Percentiles rank a stretch among this genome's conserved stretches.
Conservation (phyloP, 768 basidiomycete genomes). For the Hebeloma cylindrosporum region DNA sequence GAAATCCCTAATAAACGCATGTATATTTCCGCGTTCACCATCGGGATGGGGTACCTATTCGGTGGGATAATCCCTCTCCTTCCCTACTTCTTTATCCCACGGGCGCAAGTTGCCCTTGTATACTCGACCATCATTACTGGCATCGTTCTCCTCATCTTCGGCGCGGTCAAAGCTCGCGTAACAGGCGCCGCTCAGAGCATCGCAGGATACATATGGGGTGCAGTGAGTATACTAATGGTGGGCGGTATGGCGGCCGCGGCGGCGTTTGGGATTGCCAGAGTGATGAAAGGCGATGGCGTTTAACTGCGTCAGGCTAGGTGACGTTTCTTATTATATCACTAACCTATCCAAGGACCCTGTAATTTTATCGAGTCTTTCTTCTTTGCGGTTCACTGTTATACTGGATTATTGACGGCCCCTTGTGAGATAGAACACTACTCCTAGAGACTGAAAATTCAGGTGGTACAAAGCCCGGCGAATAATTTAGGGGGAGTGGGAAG, state of each 20-base stretch:
- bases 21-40: slow-evolving; percentile 91
- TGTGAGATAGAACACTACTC: no score
- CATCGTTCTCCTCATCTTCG: slow-evolving; percentile 84
- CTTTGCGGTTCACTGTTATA: no score
- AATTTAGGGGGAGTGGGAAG: no score
- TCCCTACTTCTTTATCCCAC: slow-evolving; percentile 86
- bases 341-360: no score
- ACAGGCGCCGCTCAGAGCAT: slow-evolving; percentile 72
- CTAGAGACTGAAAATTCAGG: no score
- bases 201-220: slow-evolving; percentile 82
- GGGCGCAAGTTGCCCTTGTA: slow-evolving; percentile 65
- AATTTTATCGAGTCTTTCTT: no score
- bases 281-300: slow-evolving; percentile 38
- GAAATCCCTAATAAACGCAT: slow-evolving; percentile 84
- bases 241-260: slow-evolving; percentile 87
- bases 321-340: no score
- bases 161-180: slow-evolving; percentile 84
- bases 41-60: slow-evolving; percentile 90
- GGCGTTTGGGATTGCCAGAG: slow-evolving; percentile 54
- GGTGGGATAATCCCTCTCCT: slow-evolving; percentile 92
- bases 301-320: no score
- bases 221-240: slow-evolving; percentile 81
- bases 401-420: no score
- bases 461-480: no score
- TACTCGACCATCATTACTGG: slow-evolving; percentile 83